Percentiles rank a stretch among this genome's conserved stretches.
Evolutionary conservation across 441 rosid species (phyloP).

Genomic region (Brassica hybrid): DNA sequence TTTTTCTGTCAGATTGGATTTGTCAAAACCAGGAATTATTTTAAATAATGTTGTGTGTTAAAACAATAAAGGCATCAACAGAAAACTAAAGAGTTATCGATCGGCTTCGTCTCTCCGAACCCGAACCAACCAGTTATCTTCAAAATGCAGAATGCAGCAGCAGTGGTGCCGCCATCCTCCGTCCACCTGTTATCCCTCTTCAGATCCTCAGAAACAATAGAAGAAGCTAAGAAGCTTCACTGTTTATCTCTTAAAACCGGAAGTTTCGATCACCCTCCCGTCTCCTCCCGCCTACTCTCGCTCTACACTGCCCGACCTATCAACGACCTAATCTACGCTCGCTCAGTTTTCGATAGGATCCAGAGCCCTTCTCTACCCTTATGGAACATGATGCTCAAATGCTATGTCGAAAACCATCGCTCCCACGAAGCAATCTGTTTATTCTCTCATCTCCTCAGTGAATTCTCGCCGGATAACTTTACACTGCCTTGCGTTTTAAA

Average conservation of each 20-base stretch:
- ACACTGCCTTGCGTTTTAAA: constrained; percentile 57
- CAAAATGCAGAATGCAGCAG: constrained; percentile 21
- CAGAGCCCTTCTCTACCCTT: constrained; percentile 46
- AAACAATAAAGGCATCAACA: too few relatives aligned
- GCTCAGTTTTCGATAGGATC: constrained; percentile 48
- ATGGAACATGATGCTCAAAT: constrained; percentile 57
- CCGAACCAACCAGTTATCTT: not conserved
- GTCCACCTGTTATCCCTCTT: constrained; percentile 38
- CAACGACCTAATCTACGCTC: constrained; percentile 51
- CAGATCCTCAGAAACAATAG: constrained; percentile 42
- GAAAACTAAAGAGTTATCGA: too few relatives aligned
- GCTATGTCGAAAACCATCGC: constrained; percentile 52
- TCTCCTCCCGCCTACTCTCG: constrained; percentile 54
- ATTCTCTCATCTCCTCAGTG: constrained; percentile 43
- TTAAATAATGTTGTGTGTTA: too few relatives aligned
- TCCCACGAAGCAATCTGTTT: constrained; percentile 51
- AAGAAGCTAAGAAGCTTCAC: constrained; percentile 53
- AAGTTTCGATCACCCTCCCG: constrained; percentile 43
- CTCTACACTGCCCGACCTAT: constrained; percentile 47
- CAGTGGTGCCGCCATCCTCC: not conserved
- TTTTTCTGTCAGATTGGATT: too few relatives aligned
- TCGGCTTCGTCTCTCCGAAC: too few relatives aligned
- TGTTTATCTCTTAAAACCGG: constrained; percentile 52
- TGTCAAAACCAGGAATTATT: too few relatives aligned
- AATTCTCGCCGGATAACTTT: constrained; percentile 49